Evolutionary conservation across 371 early-diverging fungal genomes (phyloP), one percentile per base, ranked within the genome.

Genomic region (Mortierella sp.): DNA sequence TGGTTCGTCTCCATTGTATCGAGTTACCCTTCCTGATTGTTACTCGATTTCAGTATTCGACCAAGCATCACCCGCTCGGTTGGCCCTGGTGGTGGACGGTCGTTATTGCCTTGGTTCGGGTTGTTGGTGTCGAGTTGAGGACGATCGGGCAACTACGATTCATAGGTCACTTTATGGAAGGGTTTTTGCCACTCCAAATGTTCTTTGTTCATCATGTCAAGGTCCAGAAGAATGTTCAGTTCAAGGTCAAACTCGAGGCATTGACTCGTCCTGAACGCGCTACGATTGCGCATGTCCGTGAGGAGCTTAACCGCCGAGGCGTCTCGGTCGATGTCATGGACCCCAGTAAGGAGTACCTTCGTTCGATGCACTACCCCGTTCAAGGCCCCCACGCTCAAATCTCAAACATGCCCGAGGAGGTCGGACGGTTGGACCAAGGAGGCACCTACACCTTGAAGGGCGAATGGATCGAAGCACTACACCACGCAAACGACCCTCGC

Each of bases 381-480:
- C 57, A 28, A 13, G 75, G 75, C 24, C 44, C 48, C 13, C 72
- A 70, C 9, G 70, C 76, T 2, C 76, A n/a, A 24, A 24, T 80
- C 24, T 76, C 80, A 13, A 80, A 80, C 47, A 70, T 80, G n/a
- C 80, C 80, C 7, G 76, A 80, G 42, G 76, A 80, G 24, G 76
- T 75, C 14, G 75, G 80, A 7, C 47, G 21, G 3, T 7, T 80
- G 16, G 63, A 80, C 24, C 21, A 75, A 1, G 63, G 71, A 10
- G 80, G 76, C 0, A 63, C 47, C 21, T 80, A 71, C 19, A 70
- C 38, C 4, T 28, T 80, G 10, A 60, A 60, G 31, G 80, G 80
- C 28, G 80, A 80, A 26, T 80, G 80, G 76, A 80, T 80, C 38
- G 80, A 80, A n/a, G 72, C 76, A 0, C 19, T 74, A 2, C 47